Evolutionary conservation across 169 alveolate genomes (phyloP).

Genomic region (Plasmodium reichenowi): DNA sequence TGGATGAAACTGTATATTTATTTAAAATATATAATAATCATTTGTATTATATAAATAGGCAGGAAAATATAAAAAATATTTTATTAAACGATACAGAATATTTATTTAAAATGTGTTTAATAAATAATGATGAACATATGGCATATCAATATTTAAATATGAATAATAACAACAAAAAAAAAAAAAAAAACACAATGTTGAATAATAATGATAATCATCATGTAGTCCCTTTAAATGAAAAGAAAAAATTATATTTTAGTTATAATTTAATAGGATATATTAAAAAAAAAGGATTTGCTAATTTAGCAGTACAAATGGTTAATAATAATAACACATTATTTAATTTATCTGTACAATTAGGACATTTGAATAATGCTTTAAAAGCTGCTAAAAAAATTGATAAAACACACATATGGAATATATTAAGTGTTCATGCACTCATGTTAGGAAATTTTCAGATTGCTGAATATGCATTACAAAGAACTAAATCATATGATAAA

Average conservation of each 20-base stretch:
- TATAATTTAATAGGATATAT: conserved; percentile 81
- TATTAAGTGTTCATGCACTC: conserved; percentile 81
- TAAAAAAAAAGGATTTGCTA: conserved; percentile 79
- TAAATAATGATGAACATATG: conserved; percentile 45
- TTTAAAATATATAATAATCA: conserved; percentile 54
- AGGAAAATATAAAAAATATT: conserved; percentile 21
- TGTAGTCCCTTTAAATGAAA: background rate
- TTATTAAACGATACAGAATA: conserved; percentile 46
- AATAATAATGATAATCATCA: background rate
- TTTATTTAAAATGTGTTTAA: conserved; percentile 27
- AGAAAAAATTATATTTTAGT: conserved; percentile 76
- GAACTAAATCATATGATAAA: conserved; percentile 90
- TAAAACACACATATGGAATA: conserved; percentile 82
- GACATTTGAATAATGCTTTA: conserved; percentile 79
- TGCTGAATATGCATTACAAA: conserved; percentile 91
- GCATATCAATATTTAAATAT: conserved; percentile 56
- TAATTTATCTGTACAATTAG: conserved; percentile 79
- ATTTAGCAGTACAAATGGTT: conserved; percentile 81
- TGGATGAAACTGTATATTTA: conserved; percentile 63
- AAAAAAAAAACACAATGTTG: too few species aligned
- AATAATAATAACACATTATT: conserved; percentile 80
- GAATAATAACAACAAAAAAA: too few species aligned
- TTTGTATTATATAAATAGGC: conserved; percentile 40
- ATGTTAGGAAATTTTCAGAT: conserved; percentile 89
- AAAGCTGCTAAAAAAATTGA: conserved; percentile 81